Evolutionary conservation across 2,329 filamentous ascomycete species (phyloP).

Genomic region (Microthyrium microscopicum): DNA sequence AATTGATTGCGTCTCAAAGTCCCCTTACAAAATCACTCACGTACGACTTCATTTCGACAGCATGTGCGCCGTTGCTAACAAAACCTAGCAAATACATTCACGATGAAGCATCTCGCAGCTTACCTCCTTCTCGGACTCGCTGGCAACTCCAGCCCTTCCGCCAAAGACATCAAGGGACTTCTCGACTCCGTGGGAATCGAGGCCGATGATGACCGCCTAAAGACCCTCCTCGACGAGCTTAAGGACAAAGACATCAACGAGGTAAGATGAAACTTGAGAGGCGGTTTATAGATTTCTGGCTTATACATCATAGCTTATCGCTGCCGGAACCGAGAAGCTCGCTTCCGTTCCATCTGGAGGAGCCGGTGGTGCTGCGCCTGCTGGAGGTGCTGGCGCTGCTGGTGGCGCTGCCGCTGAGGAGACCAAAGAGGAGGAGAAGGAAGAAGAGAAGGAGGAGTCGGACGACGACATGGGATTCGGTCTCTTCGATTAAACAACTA

Average conservation of each 20-base stretch:
- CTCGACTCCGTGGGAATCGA: constrained; percentile 92
- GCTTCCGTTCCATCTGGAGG: constrained; percentile 90
- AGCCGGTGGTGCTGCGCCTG: constrained; percentile 44
- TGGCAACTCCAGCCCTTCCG: constrained; percentile 80
- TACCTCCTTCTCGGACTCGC: constrained; percentile 93
- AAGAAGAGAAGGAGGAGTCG: constrained; percentile 63
- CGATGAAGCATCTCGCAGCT: constrained; percentile 54
- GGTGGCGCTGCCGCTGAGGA: constrained; percentile 32
- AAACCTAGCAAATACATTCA: constrained; percentile 3
- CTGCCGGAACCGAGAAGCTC: constrained; percentile 81
- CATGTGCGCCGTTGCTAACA: neutral
- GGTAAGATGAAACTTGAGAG: constrained; percentile 54
- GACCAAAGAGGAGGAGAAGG: constrained; percentile 48
- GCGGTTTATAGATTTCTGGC: neutral
- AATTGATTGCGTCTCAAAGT: constrained; percentile 99
- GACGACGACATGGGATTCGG: constrained; percentile 62
- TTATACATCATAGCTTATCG: constrained; percentile 52
- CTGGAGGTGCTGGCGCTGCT: constrained; percentile 49
- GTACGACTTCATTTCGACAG: constrained; percentile 1
- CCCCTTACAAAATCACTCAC: constrained; percentile 1
- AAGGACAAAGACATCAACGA: constrained; percentile 83
- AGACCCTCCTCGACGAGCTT: constrained; percentile 78
- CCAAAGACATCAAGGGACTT: constrained; percentile 70
- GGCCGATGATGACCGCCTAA: constrained; percentile 72
- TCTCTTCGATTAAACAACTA: constrained; percentile 55